Conservation (phyloP, 441 rosid species). For the Syzygium malaccense region DNA sequence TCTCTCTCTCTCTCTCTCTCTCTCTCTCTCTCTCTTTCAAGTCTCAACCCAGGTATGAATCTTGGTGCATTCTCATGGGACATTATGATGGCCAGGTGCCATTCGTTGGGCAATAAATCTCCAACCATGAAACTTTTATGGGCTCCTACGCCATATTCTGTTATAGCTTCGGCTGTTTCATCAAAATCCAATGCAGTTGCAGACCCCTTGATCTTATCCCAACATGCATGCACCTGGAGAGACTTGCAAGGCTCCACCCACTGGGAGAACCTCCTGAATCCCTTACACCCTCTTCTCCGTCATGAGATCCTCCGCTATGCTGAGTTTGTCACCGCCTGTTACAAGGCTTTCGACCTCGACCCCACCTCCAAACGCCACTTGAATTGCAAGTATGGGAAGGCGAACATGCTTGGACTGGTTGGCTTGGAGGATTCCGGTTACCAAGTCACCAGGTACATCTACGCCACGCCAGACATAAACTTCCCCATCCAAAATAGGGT, state of each 20-base stretch:
- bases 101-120: neutral
- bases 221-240: constrained; percentile 24
- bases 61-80: neutral
- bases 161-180: neutral
- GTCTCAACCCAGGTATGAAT: neutral
- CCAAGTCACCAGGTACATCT: constrained; percentile 57
- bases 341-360: constrained; percentile 52
- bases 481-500: constrained; percentile 36
- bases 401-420: constrained; percentile 29
- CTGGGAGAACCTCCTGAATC: constrained; percentile 58
- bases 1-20: neutral
- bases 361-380: constrained; percentile 47
- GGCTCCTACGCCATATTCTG: neutral
- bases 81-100: neutral
- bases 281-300: constrained; percentile 51
- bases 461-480: constrained; percentile 47
- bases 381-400: constrained; percentile 53
- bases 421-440: constrained; percentile 44
- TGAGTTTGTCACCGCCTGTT: constrained; percentile 42
- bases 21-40: neutral
- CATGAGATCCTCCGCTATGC: constrained; percentile 57
- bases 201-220: neutral
- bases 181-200: neutral
- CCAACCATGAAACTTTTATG: neutral
- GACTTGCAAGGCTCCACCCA: constrained; percentile 49